Conservation (phyloP, 2,329 filamentous ascomycete species). For the Verticillium zaregamsianum region DNA sequence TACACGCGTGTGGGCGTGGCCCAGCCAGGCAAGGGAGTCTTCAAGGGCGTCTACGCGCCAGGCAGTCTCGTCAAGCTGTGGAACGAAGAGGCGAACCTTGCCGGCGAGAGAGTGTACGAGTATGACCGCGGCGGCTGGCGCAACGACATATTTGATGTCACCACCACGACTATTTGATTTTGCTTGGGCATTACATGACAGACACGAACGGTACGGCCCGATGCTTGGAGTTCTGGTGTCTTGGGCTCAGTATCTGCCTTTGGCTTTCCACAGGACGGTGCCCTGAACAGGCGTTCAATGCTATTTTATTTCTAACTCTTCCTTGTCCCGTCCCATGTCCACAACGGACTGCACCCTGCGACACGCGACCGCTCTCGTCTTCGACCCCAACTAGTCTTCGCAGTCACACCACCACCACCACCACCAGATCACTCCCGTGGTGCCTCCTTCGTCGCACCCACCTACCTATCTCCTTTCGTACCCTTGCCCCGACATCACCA, state of each 20-base stretch:
- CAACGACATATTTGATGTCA: conserved; percentile 72
- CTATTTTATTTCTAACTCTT: neutral
- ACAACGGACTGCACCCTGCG: too few relatives aligned
- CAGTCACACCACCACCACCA: too few relatives aligned
- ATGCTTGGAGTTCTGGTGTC: neutral
- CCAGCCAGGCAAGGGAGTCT: conserved; percentile 53
- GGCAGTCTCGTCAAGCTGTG: conserved; percentile 88
- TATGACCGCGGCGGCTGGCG: conserved; percentile 71
- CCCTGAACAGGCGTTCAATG: neutral
- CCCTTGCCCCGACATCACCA: too few relatives aligned
- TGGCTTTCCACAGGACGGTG: neutral
- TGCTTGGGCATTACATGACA: neutral
- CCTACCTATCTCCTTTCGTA: too few relatives aligned
- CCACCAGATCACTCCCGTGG: too few relatives aligned
- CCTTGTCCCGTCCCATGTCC: too few relatives aligned
- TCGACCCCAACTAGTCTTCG: too few relatives aligned
- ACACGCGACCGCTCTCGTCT: too few relatives aligned
- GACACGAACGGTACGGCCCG: neutral
- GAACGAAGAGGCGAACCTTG: conserved; percentile 71
- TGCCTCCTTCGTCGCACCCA: too few relatives aligned
- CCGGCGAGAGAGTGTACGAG: conserved; percentile 71
- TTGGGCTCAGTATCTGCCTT: neutral
- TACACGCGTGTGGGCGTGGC: conserved; percentile 70
- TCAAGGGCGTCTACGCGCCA: conserved; percentile 81
- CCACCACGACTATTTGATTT: conserved; percentile 20